Base-by-base conservation (phyloP, 176 grass and related monocot species). In the Hsuehochloa calcarea region DNA sequence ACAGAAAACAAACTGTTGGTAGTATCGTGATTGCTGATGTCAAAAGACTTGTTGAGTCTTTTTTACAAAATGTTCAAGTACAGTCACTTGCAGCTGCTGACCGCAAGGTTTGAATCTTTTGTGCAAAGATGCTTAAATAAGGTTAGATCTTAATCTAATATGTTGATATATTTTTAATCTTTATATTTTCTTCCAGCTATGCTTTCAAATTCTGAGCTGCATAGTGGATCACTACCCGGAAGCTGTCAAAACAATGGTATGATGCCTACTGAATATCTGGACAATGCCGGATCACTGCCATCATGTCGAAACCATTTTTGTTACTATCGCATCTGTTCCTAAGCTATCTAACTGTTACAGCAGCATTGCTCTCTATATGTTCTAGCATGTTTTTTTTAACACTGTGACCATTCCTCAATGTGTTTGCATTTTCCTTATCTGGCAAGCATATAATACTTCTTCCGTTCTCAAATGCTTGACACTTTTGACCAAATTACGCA, bases 131-230 rank as follows among this genome's bases (percentile, higher is more conserved):
- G 69, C 55, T 79, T 77, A 38, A 26, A 64, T 39, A 84, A 49
- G 10, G 65, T 66, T 70, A 40, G 31, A 82, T 89, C 14, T 63
- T 77, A 44, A 75, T 81, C 16, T 71, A 46, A 59, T 79, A 19
- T 87, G 62, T 73, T 62, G 46, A 79, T 85, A 61, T 49, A 19
- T 14, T 74, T 75, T 85, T 59, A 23, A 46, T 69, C 82, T 19
- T 50, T 85, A 76, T 46, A 82, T 54, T 75, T 80, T 78, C 50
- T 73, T 92, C 76, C 93, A 98, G 96, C 70, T 95, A 74, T 91
- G 89, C 78, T 91, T 93, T 87, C 87, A 98, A 87, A 79, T 95
- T 88, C 66, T 95, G 83, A 85, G 80, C 82, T 93, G 83, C 80
- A 68, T 95, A 65, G 65, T 91, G 70, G 88, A 94, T 82, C 68